Conservation (phyloP, 345 rosid species). For the Eucalyptus shirleyi region DNA sequence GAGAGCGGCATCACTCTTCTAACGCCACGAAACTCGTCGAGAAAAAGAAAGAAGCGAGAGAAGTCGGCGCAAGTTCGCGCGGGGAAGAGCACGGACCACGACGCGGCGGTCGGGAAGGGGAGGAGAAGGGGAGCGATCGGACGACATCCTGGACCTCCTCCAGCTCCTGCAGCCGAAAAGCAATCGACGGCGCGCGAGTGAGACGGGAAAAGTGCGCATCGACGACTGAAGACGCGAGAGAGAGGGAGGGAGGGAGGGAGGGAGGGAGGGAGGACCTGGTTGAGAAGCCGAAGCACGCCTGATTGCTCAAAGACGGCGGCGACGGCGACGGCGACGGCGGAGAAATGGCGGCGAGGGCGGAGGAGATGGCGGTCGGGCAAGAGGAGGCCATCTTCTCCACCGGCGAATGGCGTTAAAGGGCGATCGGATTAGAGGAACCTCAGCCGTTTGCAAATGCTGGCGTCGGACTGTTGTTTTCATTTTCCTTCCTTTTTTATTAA, state of each 20-base stretch:
- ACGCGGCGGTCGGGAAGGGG: constrained; percentile 15
- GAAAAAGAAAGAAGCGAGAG: rapidly evolving
- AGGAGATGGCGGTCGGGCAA: background rate
- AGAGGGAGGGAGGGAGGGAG: rapidly evolving
- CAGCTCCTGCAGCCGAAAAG: background rate
- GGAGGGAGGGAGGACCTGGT: background rate
- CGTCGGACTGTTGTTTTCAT: background rate
- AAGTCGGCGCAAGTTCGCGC: background rate
- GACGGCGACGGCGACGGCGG: background rate
- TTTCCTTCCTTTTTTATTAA: background rate
- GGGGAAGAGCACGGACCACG: constrained; percentile 12
- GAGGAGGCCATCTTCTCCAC: background rate
- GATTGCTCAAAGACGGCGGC: background rate
- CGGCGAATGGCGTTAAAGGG: background rate
- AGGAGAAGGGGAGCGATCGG: constrained; percentile 18
- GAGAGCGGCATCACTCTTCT: background rate
- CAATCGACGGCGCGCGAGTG: background rate
- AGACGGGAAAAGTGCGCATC: background rate
- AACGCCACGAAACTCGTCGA: background rate
- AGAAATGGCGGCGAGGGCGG: background rate
- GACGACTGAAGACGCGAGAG: background rate
- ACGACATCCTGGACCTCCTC: constrained; percentile 40
- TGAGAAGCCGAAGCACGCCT: background rate
- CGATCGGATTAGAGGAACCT: rapidly evolving
- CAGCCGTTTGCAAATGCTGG: rapidly evolving